A percentile compares a stretch with the other conserved stretches of the same genome.
Evolutionary conservation across 228 moss, liverwort and hornwort genomes (phyloP).

Genomic region (Sphagnum magellanicum): DNA sequence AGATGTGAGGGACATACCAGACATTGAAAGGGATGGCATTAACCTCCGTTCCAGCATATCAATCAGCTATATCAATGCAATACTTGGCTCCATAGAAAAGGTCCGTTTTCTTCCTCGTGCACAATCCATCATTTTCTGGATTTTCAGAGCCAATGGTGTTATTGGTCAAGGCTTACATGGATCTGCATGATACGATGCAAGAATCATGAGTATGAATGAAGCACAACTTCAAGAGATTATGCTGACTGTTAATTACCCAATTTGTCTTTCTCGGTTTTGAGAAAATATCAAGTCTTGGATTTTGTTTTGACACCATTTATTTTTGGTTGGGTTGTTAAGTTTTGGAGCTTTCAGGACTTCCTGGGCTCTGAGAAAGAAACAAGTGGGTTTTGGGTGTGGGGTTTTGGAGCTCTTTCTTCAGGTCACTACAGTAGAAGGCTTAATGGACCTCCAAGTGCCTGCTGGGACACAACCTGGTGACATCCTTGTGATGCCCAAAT

Average conservation of each 20-base stretch:
- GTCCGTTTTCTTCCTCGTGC: slow-evolving; percentile 17
- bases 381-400: too few species aligned
- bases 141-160: not conserved
- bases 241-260: too few species aligned
- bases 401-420: slow-evolving; percentile 6
- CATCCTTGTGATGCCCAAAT: slow-evolving; percentile 72
- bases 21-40: slow-evolving; percentile 77
- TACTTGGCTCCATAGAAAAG: slow-evolving; percentile 83
- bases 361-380: too few species aligned
- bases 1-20: slow-evolving; percentile 71
- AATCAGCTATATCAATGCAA: slow-evolving; percentile 76
- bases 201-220: too few species aligned
- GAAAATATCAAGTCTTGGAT: too few species aligned
- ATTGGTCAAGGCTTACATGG: not conserved
- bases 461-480: slow-evolving; percentile 96
- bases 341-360: too few species aligned
- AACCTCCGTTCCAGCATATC: slow-evolving; percentile 74
- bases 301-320: too few species aligned
- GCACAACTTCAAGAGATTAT: too few species aligned
- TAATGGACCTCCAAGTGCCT: slow-evolving; percentile 71
- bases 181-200: too few species aligned
- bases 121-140: not conserved
- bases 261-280: too few species aligned
- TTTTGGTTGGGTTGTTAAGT: not conserved
- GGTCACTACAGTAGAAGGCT: slow-evolving; percentile 94